Conservation (phyloP, 2,329 filamentous ascomycete genomes). For the Cytospora piceicola region DNA sequence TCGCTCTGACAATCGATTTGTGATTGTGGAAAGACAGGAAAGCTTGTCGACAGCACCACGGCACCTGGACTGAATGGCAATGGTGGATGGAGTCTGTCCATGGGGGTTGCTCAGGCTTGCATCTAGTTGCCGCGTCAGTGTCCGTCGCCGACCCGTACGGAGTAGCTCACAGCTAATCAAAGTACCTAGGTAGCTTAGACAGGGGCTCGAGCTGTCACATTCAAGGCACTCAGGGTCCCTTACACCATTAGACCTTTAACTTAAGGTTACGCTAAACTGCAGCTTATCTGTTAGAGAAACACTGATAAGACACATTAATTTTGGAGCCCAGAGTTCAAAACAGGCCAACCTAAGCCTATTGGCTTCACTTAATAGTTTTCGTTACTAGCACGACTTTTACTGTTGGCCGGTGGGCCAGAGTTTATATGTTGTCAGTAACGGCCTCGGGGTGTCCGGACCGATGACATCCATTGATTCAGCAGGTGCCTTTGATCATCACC, state of each 20-base stretch:
- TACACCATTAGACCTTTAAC: neutral
- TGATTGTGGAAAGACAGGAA: constrained; percentile 5
- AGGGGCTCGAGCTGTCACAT: neutral
- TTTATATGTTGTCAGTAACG: neutral
- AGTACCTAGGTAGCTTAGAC: neutral
- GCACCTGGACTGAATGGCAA: neutral
- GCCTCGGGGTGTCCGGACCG: constrained; percentile 10
- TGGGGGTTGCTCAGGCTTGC: constrained; percentile 7
- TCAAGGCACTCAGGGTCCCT: neutral
- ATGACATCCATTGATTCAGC: neutral
- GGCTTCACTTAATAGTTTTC: too few relatives aligned
- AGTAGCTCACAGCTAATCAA: neutral
- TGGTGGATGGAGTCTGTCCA: neutral
- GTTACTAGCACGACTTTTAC: neutral
- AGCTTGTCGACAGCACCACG: neutral
- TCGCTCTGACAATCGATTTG: neutral
- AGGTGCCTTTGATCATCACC: constrained; percentile 2
- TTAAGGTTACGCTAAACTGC: neutral
- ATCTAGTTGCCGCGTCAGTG: constrained; percentile 24
- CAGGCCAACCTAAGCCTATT: constrained; percentile 2
- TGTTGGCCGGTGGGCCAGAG: neutral
- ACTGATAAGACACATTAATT: constrained; percentile 9
- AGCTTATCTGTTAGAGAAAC: constrained; percentile 13
- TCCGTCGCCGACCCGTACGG: constrained; percentile 6
- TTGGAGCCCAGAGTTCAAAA: neutral